Evolutionary conservation across 306 rosid genomes (phyloP).

Genomic region (Chamaecrista fasciculata): DNA sequence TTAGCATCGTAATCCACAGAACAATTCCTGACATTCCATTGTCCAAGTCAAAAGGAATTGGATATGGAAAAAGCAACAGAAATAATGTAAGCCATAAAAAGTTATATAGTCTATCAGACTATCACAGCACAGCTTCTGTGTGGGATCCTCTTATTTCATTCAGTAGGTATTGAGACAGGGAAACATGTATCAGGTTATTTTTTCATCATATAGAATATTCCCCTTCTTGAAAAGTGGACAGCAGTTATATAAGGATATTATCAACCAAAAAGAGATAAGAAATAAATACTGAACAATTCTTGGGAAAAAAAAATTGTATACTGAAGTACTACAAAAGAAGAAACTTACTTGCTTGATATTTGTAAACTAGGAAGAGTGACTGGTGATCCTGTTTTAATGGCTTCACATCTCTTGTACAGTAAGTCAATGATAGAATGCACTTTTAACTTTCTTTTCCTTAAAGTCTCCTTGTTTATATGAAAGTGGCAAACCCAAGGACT

Average conservation of each 20-base stretch:
- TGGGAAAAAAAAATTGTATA: slow-evolving; percentile 2
- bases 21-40: slow-evolving; percentile 58
- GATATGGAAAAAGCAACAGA: slow-evolving; percentile 12
- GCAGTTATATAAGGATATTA: no score
- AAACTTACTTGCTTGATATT: slow-evolving; percentile 67
- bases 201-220: not conserved
- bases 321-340: slow-evolving; percentile 25
- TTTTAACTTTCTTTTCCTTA: slow-evolving; percentile 51
- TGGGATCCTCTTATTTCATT: not conserved
- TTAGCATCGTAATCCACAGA: slow-evolving; percentile 31
- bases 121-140: not conserved
- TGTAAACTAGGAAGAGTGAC: slow-evolving; percentile 43
- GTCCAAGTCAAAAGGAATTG: slow-evolving; percentile 39
- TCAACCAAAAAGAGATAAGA: not conserved
- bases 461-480: slow-evolving; percentile 63
- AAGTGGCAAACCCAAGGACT: slow-evolving; percentile 96
- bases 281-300: slow-evolving; percentile 15
- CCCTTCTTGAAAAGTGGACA: not conserved
- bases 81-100: not conserved
- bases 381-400: slow-evolving; percentile 38
- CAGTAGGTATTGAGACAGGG: not conserved
- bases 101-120: not conserved
- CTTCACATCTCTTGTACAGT: slow-evolving; percentile 47
- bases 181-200: not conserved
- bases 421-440: slow-evolving; percentile 57